Percentiles rank a stretch among this genome's conserved stretches.
Conservation (phyloP, 345 rosid species). For the Iberis pinnata region DNA sequence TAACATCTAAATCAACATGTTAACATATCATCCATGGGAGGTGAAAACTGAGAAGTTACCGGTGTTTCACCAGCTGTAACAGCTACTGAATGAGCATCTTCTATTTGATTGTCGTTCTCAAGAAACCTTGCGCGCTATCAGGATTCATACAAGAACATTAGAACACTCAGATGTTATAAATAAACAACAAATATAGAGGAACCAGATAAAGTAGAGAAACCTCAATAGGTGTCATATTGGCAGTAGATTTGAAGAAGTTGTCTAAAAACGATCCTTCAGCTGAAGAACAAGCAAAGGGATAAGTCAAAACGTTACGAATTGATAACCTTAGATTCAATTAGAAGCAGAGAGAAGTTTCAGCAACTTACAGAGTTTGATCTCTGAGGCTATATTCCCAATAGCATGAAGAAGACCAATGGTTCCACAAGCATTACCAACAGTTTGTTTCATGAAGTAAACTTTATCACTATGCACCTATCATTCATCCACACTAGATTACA, state of each 20-base stretch:
- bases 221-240: slow-evolving; percentile 63
- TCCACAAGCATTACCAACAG: slow-evolving; percentile 98
- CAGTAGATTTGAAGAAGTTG: slow-evolving; percentile 65
- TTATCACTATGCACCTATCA: slow-evolving; percentile 49
- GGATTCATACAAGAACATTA: background rate
- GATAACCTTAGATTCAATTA: background rate
- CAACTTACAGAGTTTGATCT: slow-evolving; percentile 62
- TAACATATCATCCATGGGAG: background rate
- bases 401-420: slow-evolving; percentile 95
- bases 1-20: slow-evolving; percentile 1
- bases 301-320: background rate
- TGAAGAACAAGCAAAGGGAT: slow-evolving; percentile 29
- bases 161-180: background rate
- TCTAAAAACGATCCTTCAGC: slow-evolving; percentile 79
- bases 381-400: slow-evolving; percentile 72
- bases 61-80: slow-evolving; percentile 80
- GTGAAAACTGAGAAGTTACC: slow-evolving; percentile 27
- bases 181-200: background rate
- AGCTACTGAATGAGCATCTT: slow-evolving; percentile 83
- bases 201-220: slow-evolving; percentile 28
- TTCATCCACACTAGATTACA: slow-evolving; percentile 2
- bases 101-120: slow-evolving; percentile 75
- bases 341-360: background rate
- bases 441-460: slow-evolving; percentile 93
- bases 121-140: slow-evolving; percentile 69